Conservation (phyloP, 148 eudicot genomes). For the Fallopia convolvulus region DNA sequence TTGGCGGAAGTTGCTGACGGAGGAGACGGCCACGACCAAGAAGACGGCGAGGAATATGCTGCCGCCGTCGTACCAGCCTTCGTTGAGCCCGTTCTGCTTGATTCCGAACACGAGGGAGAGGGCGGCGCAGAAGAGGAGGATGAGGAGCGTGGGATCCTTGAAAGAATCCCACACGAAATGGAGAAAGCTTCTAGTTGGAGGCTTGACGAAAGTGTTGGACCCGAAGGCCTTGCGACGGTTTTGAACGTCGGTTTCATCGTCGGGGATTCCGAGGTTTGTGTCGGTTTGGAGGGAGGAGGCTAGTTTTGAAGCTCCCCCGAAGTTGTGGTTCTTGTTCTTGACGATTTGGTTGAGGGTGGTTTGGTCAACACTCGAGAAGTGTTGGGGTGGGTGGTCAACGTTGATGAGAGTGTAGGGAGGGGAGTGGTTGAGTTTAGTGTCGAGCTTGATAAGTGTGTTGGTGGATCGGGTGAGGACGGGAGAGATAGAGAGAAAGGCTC, state of each 20-base stretch:
- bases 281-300: constrained; percentile 16
- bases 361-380: constrained; percentile 16
- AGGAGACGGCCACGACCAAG: constrained; percentile 21
- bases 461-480: not conserved
- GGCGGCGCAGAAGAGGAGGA: constrained; percentile 24
- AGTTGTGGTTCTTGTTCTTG: constrained; percentile 18
- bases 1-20: constrained; percentile 22
- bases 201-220: constrained; percentile 23
- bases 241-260: constrained; percentile 12
- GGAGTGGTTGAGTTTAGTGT: too few species aligned
- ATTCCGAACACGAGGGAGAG: constrained; percentile 27
- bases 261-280: constrained; percentile 17
- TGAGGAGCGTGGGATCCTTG: constrained; percentile 23
- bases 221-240: constrained; percentile 18
- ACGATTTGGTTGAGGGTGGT: constrained; percentile 15
- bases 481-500: not conserved
- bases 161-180: constrained; percentile 24
- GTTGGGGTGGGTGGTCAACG: constrained; percentile 16
- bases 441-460: not conserved
- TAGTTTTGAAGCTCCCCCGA: constrained; percentile 20
- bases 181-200: constrained; percentile 19
- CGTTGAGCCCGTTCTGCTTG: constrained; percentile 18
- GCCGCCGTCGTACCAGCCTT: constrained; percentile 34
- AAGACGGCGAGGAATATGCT: constrained; percentile 28
- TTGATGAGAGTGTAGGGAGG: constrained; percentile 14